phyloP scores from a whole-genome alignment of 768 basidiomycete genomes.

The Baorangia bicolor region DNA sequence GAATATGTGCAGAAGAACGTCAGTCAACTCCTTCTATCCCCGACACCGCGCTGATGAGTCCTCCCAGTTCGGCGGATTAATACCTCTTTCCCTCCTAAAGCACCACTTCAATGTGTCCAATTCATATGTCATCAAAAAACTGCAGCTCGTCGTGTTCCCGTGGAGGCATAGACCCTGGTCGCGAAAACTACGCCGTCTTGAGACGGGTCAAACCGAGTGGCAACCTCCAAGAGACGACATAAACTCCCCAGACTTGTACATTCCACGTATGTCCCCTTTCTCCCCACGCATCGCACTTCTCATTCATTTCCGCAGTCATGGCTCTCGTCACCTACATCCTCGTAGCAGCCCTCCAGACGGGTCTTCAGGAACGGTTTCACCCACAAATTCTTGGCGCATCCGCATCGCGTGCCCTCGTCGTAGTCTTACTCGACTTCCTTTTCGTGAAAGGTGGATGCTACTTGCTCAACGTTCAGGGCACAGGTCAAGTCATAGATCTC shows the following conservation, averaged over 20 bases:
- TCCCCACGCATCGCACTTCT: background rate
- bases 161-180: slow-evolving; percentile 93
- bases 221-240: slow-evolving; percentile 90
- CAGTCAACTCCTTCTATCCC: slow-evolving; percentile 27
- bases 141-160: slow-evolving; percentile 88
- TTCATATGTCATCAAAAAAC: slow-evolving; percentile 88
- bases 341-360: slow-evolving; percentile 80
- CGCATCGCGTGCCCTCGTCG: slow-evolving; percentile 79
- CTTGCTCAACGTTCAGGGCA: slow-evolving; percentile 80
- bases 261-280: slow-evolving; percentile 61
- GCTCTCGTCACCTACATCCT: slow-evolving; percentile 95
- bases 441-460: slow-evolving; percentile 93
- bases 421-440: slow-evolving; percentile 84
- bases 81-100: slow-evolving; percentile 77
- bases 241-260: slow-evolving; percentile 95
- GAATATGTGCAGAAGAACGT: slow-evolving; percentile 96
- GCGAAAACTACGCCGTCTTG: slow-evolving; percentile 62
- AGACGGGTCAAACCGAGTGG: slow-evolving; percentile 70
- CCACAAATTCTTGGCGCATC: slow-evolving; percentile 87
- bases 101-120: slow-evolving; percentile 97
- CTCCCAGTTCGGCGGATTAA: slow-evolving; percentile 70
- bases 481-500: slow-evolving; percentile 72
- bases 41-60: slow-evolving; percentile 3
- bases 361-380: slow-evolving; percentile 79
- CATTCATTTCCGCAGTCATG: slow-evolving; percentile 62